Conservation (phyloP, 208 protist species). For the Leptomonas pyrrhocoris region DNA sequence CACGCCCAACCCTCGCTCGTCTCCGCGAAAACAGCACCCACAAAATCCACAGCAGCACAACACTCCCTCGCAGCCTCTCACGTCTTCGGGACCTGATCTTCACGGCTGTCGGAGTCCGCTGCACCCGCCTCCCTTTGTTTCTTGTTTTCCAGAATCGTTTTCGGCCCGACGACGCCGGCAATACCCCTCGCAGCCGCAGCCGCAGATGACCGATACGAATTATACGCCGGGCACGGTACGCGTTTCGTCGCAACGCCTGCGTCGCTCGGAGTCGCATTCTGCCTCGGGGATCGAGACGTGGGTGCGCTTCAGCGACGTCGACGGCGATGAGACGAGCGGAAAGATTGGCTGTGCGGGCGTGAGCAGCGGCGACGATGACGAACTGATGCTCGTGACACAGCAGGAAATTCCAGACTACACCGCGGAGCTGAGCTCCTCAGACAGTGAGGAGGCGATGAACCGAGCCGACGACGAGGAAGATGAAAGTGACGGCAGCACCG, state of each 20-base stretch:
- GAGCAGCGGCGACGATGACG: not conserved
- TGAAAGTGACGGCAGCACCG: not conserved
- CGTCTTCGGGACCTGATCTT: not conserved
- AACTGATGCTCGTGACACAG: constrained; percentile 69
- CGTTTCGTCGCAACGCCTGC: constrained; percentile 17
- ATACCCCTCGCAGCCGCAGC: not conserved
- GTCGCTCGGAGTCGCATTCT: constrained; percentile 19
- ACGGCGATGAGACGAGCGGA: constrained; percentile 10
- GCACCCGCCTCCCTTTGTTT: not conserved
- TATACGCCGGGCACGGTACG: not conserved
- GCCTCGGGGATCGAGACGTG: constrained; percentile 21
- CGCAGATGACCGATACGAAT: not conserved
- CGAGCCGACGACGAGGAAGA: not conserved
- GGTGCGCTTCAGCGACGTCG: constrained; percentile 24
- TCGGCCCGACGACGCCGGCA: not conserved
- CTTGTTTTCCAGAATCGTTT: not conserved
- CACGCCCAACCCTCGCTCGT: not conserved
- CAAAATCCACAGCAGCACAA: not conserved
- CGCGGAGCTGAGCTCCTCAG: not conserved
- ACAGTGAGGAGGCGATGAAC: constrained; percentile 2
- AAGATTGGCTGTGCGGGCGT: not conserved
- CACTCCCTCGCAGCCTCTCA: not conserved
- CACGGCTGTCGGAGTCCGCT: not conserved
- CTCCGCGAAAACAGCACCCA: not conserved
- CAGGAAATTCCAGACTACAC: constrained; percentile 55